Evolutionary conservation across 441 rosid species (phyloP).

Genomic region (Jatropha podagrica): DNA sequence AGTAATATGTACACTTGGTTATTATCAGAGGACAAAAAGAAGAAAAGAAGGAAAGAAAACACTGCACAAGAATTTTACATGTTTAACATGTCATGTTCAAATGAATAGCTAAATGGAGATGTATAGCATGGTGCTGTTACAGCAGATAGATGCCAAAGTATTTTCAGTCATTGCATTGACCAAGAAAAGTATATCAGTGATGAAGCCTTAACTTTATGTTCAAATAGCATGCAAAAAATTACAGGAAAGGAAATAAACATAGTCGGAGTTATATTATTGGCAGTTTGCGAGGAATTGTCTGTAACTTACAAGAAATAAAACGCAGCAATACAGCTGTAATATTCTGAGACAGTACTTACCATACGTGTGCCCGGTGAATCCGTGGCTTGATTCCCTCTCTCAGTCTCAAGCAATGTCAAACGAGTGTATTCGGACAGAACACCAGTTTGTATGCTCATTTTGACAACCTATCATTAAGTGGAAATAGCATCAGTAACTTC

Average conservation of each 20-base stretch:
- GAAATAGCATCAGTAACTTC: constrained; percentile 16
- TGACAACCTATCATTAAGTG: constrained; percentile 47
- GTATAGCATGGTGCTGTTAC: background rate
- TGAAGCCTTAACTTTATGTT: background rate
- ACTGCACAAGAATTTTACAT: background rate
- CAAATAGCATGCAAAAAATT: background rate
- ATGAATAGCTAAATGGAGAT: background rate
- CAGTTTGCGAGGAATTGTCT: background rate
- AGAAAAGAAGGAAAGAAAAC: background rate
- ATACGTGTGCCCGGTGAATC: constrained; percentile 32
- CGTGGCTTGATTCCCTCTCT: constrained; percentile 32
- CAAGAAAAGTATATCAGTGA: background rate
- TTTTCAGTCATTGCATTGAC: background rate
- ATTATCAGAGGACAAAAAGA: background rate
- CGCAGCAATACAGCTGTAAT: background rate
- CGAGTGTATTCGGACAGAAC: constrained; percentile 73
- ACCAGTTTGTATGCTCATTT: constrained; percentile 60
- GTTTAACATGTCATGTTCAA: background rate
- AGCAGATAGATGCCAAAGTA: background rate
- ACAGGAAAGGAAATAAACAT: background rate
- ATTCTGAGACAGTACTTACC: constrained; percentile 31
- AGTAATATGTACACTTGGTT: background rate
- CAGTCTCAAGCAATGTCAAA: constrained; percentile 60
- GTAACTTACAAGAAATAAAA: background rate
- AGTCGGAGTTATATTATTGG: background rate